Conservation (phyloP, 805 yeast species). For the Ogataea thermomethanolica region DNA sequence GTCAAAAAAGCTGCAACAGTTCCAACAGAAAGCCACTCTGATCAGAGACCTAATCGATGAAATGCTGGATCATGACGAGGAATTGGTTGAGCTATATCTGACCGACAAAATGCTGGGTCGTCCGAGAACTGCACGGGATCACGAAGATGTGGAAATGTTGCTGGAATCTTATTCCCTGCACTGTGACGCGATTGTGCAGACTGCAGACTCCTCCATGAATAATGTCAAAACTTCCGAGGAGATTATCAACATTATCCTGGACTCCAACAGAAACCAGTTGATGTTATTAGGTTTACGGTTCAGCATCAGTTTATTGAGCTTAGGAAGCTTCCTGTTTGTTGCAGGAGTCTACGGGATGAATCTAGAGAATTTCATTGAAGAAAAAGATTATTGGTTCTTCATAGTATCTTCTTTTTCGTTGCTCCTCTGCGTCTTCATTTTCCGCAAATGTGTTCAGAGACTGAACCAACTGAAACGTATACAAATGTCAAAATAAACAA, state of each 20-base stretch:
- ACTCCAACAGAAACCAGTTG: constrained; percentile 88
- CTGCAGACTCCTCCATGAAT: constrained; percentile 69
- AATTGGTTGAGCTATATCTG: constrained; percentile 73
- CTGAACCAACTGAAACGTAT: constrained; percentile 67
- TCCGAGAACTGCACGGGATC: constrained; percentile 56
- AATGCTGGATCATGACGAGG: constrained; percentile 82
- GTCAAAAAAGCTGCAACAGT: constrained; percentile 78
- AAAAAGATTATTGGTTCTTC: constrained; percentile 64
- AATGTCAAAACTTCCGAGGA: constrained; percentile 93
- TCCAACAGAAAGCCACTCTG: constrained; percentile 76
- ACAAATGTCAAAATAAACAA: constrained; percentile 32
- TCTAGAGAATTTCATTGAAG: constrained; percentile 87
- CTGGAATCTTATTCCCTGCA: constrained; percentile 89
- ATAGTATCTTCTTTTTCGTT: constrained; percentile 47
- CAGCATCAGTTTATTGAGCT: constrained; percentile 75
- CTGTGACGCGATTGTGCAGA: constrained; percentile 91
- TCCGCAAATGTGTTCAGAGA: constrained; percentile 51
- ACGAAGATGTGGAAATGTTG: constrained; percentile 84
- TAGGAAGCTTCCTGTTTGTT: constrained; percentile 75
- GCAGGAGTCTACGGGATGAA: constrained; percentile 97
- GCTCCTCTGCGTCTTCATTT: constrained; percentile 39
- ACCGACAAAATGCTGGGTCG: constrained; percentile 51
- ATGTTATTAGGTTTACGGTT: constrained; percentile 84
- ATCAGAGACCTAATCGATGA: constrained; percentile 85
- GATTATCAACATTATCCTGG: constrained; percentile 86